Percentiles rank a stretch among this genome's conserved stretches.
Conservation (phyloP, 2,329 filamentous ascomycete species). For the Penicillium decumbens region DNA sequence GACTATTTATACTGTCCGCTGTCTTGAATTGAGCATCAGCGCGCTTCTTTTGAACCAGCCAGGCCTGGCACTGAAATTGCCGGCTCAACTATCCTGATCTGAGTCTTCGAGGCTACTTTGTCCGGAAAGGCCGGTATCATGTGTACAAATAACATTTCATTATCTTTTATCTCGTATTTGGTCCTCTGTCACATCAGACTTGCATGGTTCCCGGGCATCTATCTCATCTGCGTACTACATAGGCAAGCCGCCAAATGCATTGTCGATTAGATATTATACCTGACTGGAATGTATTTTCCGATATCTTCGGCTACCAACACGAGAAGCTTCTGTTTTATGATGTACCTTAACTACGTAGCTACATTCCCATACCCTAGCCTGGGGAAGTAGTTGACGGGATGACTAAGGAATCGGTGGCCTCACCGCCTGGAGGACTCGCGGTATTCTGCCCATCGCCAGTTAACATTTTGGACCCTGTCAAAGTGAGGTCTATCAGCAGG, state of each 20-base stretch:
- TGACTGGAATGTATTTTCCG: background rate
- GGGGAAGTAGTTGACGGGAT: too few relatives aligned
- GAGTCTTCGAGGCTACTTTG: conserved; percentile 2
- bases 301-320: background rate
- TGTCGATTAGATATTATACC: background rate
- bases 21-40: conserved; percentile 13
- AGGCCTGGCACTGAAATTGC: conserved; percentile 7
- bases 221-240: background rate
- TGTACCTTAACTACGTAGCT: background rate
- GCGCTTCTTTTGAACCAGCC: conserved; percentile 8
- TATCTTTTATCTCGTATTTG: background rate
- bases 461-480: conserved; percentile 5
- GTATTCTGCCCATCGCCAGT: conserved; percentile 9
- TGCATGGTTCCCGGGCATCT: background rate
- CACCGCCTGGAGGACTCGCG: background rate
- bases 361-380: too few relatives aligned
- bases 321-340: background rate
- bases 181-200: background rate
- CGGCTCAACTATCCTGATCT: conserved; percentile 9
- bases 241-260: background rate
- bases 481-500: background rate
- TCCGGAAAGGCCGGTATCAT: conserved; percentile 9
- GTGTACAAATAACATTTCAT: conserved; percentile 25
- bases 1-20: background rate
- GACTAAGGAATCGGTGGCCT: background rate